Evolutionary conservation across 768 basidiomycete genomes (phyloP), one percentile per base, ranked within the genome.

Genomic region (Boletus fagicola): DNA sequence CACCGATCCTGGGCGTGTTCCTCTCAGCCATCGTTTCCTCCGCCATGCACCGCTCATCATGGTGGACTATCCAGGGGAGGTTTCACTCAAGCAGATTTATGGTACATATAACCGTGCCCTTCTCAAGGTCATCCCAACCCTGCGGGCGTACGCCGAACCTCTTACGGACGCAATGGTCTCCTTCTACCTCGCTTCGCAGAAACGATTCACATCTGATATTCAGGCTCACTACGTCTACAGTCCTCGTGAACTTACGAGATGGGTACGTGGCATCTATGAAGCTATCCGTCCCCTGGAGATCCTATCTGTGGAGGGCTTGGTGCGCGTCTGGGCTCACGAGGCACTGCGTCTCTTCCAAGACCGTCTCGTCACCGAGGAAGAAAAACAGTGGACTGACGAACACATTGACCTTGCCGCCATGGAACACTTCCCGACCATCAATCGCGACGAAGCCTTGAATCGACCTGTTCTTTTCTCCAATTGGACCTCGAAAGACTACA

Each of bases 161-260:
- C 86, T 99, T 63, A 99, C 97, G 15, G 90, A 94, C 62, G 94
- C 97, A 4, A 98, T 98, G 97, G 96, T 99, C 55, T 77, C 83
- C 7, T 94, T 99, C 76, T 99, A 97, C 72, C 83, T 94, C 38
- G 88, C 89, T 1, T 98, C 96, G 18, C 95, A 98, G 73, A 87
- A 87, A 62, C 87, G 84, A 20, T 99, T 99, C 76, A 98, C 97
- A 0, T 89, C 95, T 22, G 96, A 98, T 68, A 75, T 88, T n/a
- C 97, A 99, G 73, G 97, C 96, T 0, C 97, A 99, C 72, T 99
- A 99, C 71, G 90, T 99, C 43, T 99, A 99, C 82, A 92, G 89
- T 79, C 97, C 97, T 65, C 92, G 97, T 80, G 97, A 99, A 71
- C 85, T 99, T 30, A 98, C 97, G 2, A 85, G 97, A 51, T 99